Base-by-base conservation (phyloP, 352 stramenopile genomes). In the Phytopythium litorale region DNA sequence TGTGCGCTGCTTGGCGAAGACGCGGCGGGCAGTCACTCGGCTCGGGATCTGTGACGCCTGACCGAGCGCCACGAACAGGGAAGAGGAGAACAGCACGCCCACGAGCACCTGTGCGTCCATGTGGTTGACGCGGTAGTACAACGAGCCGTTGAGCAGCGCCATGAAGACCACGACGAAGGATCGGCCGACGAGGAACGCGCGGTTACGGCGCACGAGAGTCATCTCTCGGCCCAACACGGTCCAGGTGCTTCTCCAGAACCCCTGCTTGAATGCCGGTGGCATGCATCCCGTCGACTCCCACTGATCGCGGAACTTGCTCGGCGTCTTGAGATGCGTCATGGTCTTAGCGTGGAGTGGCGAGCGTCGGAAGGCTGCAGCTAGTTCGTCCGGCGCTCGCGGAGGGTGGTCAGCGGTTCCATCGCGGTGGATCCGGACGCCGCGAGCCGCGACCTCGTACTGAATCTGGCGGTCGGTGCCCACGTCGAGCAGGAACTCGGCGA, bases 401-500 rank as follows among this genome's bases (percentile, higher is more conserved):
- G 38, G 38, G 38, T 21, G 38, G 3, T 16, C 35, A 18, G 6
- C 19, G 18, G 21, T 2, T 50, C 19, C 18, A 25, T 3, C 6
- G 5, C 15, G 6, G 43, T 50, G 5, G 18, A 4, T 42, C 4
- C 8, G 4, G 35, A 5, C 35, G 8, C 35, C 9, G 35, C 16
- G 4, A 12, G 38, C 2, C 38, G n/a, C 38, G 7, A 21, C 38
- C 38, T 45, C 38, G 38, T 45, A 45, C 7, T 45, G 38, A 8
- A 12, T 3, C 16, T 45, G 38, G 1, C 38, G 38, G 32, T 66
- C 42, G n/a, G 75, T 79, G 7, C 73, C 70, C 0, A 87, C 53
- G 57, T 84, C 83, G 43, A 96, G 66, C 37, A 98, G 70, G 67
- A 96, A 98, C 70, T 98, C 95, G n/a, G 90, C 92, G 21, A 91